Base-by-base conservation (phyloP, 2,329 filamentous ascomycete species). In the Trichophyton simii region DNA sequence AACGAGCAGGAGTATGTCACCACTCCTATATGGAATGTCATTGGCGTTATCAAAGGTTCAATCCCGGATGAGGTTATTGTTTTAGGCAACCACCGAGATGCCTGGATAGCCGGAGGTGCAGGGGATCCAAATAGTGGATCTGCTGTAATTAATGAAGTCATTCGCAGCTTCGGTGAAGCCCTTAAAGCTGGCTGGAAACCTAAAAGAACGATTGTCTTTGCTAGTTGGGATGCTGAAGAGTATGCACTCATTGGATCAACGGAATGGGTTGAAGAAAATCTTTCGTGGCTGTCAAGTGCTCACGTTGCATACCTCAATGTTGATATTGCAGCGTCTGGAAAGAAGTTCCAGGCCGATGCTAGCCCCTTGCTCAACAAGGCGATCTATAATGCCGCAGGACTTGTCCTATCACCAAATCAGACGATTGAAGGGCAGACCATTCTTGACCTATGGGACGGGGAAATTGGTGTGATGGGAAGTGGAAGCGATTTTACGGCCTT, bases 261-360 rank as follows among this genome's bases (percentile, higher is more conserved):
- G 0, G 91, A 96, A 70, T 96, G 91, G 90, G 89, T 96, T 0
- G 91, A 96, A 70, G 89, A 96, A 66, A 89, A 89, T 68, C 75
- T 95, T 0, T 87, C 88, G 0, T 95, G 90, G 90, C 81, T 96
- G 11, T 80, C 81, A 1, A 79, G 80, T 3, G 80, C 87, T 46
- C 87, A 85, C 61, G 82, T 96, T 15, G 89, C 89, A 8, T 95
- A 95, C 69, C 74, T 96, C 65, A 95, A 96, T 72, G 84, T 95
- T 61, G 91, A 96, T 67, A 84, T 90, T 4, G 88, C 86, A 34
- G 81, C 86, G 2, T 71, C 78, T 3, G 88, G 89, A 0, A 81
- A 83, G 0, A 62, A 78, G n/a, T 89, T 94, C 69, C 67, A 69
- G 1, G 81, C 83, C 15, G 77, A 82, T 0, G 88, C 88, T 0